Evolutionary conservation across 805 yeast species (phyloP), one percentile per base, ranked within the genome.

Genomic region (Candida nitratophila): DNA sequence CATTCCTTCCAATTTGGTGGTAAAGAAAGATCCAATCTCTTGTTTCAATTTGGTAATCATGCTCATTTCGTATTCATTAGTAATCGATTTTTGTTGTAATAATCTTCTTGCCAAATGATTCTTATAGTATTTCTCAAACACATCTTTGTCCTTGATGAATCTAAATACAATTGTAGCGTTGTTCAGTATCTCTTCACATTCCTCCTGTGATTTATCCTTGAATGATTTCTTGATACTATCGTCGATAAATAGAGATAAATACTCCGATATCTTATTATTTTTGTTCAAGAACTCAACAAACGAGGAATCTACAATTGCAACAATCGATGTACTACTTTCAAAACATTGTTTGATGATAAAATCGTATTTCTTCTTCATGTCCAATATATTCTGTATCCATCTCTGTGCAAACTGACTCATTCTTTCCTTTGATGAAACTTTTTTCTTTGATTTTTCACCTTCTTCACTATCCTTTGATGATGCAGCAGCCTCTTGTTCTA

Each of bases 1-100:
- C 96, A 90, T 90, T 37, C 86, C 88, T 56, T 87, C 89, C 29
- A 90, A 69, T 52, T 84, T 84, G 3, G 86, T 76, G 0, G 96
- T 80, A 43, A 86, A 84, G 0, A 88, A 74, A 2, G 85, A 73
- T 0, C 96, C 96, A 55, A 85, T 73, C 56, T 86, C 96, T 50
- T 78, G 81, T 50, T 82, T 78, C 33, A 89, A 65, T 52, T 77
- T 79, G 1, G 80, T 69, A 19, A 89, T 79, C 59, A 88, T 69
- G 24, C 69, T 65, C 56, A 81, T 80, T 59, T 89, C 97, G 4
- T 83, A 63, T 47, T 86, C 91, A 39, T 71, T 62, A 2, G 76
- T 68, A 40, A 63, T 49, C 11, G 65, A 64, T 51, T 61, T 66
- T 50, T 70, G 69, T 45, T 77, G 72, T 33, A 83, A 57, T 36